Evolutionary conservation across 2,329 filamentous ascomycete species (phyloP), one percentile per base, ranked within the genome.

Genomic region (Clonostachys chloroleuca): DNA sequence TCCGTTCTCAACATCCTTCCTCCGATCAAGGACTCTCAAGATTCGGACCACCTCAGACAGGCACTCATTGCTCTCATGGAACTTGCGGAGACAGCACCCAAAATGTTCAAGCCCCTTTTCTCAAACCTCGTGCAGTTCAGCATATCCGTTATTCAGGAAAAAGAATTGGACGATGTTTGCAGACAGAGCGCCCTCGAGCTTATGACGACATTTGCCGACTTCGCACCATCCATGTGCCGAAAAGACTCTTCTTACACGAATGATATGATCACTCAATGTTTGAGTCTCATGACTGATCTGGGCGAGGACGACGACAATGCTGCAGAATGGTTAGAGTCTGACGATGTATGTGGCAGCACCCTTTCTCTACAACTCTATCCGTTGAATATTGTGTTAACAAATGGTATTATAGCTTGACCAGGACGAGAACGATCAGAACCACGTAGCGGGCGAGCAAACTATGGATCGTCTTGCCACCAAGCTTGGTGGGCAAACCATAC

Each of bases 381-480:
- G 14, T 39, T n/a, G 14, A 8, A 39, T 40, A 12, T 37, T 40
- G 9, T 20, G 36, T 7, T 18, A 24, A 14, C 6, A 30, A 43
- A 2, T n/a, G 30, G 24, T 43, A 17, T 48, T 12, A 16, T 56
- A 89, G 86, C 84, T 96, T 54, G 94, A 99, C 54, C 83, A 90
- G 50, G 94, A 97, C 57, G 94, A 99, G 69, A 96, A 90, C 62
- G 94, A 99, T 61, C 83, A 91, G 52, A 99, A 99, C 65, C 94
- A 99, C 61, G 92, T 99, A 54, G 94, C 92, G 40, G 94, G 94
- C 51, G 94, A 99, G 69, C 94, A 99, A 69, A 95, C 90, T 57
- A 97, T 99, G 92, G 94, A 99, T 64, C 84, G 94, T 49, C 76
- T 99, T 46, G 92, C 94, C 47, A 99, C 97, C 75, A 96, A 96